A percentile compares a stretch with the other conserved stretches of the same genome.
phyloP scores from a whole-genome alignment of 352 stramenopile genomes.

The Globisporangium uncinulatum region DNA sequence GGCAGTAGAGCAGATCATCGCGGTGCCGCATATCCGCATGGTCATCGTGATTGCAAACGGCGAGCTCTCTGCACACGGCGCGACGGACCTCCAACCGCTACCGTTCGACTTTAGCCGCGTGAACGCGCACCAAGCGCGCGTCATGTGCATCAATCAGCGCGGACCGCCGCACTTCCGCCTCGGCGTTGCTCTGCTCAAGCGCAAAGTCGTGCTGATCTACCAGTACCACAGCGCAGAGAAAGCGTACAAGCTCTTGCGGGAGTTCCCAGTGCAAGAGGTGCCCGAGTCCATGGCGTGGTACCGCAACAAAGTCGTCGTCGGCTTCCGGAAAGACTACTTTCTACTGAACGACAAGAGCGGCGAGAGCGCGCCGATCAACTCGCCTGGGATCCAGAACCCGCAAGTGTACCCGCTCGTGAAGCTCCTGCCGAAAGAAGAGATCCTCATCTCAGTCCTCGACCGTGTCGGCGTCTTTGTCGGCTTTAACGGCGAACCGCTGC shows the following conservation, averaged over 20 bases:
- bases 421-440: constrained; percentile 81
- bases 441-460: constrained; percentile 76
- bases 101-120: constrained; percentile 75
- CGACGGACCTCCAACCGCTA: constrained; percentile 73
- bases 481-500: constrained; percentile 71
- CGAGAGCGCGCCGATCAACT: constrained; percentile 66
- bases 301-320: constrained; percentile 83
- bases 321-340: constrained; percentile 69
- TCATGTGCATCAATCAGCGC: constrained; percentile 81
- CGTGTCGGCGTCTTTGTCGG: constrained; percentile 77
- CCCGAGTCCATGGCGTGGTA: constrained; percentile 85
- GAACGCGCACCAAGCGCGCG: constrained; percentile 63
- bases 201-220: constrained; percentile 71
- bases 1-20: constrained; percentile 73
- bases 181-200: constrained; percentile 55
- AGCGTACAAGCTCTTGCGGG: constrained; percentile 67
- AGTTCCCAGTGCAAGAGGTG: constrained; percentile 69
- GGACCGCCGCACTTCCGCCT: constrained; percentile 81
- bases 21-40: constrained; percentile 85
- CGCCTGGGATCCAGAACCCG: constrained; percentile 55
- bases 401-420: constrained; percentile 72
- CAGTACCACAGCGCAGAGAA: constrained; percentile 82
- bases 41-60: constrained; percentile 79
- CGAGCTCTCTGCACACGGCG: constrained; percentile 61
- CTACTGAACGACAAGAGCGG: constrained; percentile 82